Conservation (phyloP, 345 rosid species). For the Litchi chinensis region DNA sequence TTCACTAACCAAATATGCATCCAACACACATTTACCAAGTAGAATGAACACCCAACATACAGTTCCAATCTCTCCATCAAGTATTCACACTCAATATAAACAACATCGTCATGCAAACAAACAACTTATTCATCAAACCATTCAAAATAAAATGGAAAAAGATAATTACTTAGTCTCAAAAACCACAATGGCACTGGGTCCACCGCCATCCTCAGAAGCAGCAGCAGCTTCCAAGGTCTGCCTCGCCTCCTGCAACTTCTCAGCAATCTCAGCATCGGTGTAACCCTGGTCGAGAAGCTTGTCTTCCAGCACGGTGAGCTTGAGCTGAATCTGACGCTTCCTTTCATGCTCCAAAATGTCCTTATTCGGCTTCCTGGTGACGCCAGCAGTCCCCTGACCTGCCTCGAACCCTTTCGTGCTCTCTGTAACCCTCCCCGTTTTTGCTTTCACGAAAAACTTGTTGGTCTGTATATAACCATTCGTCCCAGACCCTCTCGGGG, state of each 20-base stretch:
- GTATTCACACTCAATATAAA: not conserved
- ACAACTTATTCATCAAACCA: not conserved
- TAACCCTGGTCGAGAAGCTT: conserved; percentile 79
- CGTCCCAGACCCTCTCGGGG: conserved; percentile 97
- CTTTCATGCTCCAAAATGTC: conserved; percentile 93
- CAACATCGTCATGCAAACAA: not conserved
- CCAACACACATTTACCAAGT: not conserved
- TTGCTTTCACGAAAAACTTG: conserved; percentile 80
- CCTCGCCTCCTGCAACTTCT: conserved; percentile 82
- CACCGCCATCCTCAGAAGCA: conserved; percentile 47
- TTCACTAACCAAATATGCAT: not conserved
- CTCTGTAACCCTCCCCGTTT: conserved; percentile 65
- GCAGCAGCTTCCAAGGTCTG: conserved; percentile 62
- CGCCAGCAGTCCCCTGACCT: conserved; percentile 85
- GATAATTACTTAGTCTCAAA: conserved; percentile 39
- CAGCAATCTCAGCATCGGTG: conserved; percentile 76
- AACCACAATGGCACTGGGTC: conserved; percentile 22
- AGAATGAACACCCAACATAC: not conserved
- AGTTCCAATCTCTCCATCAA: too few species aligned
- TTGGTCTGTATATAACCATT: conserved; percentile 90
- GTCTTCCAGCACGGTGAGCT: conserved; percentile 78
- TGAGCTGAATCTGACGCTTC: conserved; percentile 90
- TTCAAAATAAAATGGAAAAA: not conserved
- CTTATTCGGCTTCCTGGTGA: conserved; percentile 75
- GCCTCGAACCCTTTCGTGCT: conserved; percentile 64